Conservation (phyloP, 2,329 filamentous ascomycete species). For the Neonectria coccinea region DNA sequence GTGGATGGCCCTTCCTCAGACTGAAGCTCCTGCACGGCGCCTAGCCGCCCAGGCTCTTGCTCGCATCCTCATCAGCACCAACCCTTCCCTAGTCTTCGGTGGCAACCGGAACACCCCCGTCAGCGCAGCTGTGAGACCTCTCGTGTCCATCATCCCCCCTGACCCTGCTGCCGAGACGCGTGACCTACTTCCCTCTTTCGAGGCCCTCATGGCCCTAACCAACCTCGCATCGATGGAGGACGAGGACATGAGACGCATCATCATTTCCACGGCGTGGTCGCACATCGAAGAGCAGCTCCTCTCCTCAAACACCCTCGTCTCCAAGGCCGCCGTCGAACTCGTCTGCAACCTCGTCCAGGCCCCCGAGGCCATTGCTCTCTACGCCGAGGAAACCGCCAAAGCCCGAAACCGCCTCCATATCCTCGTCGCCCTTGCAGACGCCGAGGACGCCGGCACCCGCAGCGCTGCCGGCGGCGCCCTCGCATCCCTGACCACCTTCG, state of each 20-base stretch:
- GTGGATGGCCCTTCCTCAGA: constrained; percentile 70
- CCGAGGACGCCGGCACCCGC: constrained; percentile 82
- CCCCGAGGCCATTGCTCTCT: constrained; percentile 74
- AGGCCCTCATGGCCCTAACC: constrained; percentile 90
- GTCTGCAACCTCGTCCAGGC: constrained; percentile 88
- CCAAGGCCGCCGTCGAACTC: constrained; percentile 87
- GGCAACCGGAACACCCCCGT: constrained; percentile 79
- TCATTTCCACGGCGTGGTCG: constrained; percentile 79
- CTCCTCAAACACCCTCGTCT: constrained; percentile 78
- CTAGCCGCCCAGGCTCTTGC: constrained; percentile 84
- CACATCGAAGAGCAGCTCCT: constrained; percentile 87
- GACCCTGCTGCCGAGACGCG: constrained; percentile 72
- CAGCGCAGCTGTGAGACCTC: constrained; percentile 83
- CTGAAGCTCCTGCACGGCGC: constrained; percentile 60
- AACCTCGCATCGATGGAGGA: constrained; percentile 88
- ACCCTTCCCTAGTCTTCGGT: constrained; percentile 86
- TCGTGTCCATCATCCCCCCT: constrained; percentile 78
- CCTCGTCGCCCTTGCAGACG: constrained; percentile 86
- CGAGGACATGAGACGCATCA: constrained; percentile 71
- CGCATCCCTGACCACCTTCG: constrained; percentile 84
- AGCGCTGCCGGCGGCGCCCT: constrained; percentile 89
- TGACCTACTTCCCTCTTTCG: constrained; percentile 89
- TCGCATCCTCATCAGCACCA: constrained; percentile 86
- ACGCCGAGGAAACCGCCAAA: constrained; percentile 74
- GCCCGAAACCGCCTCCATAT: constrained; percentile 83